Conservation (phyloP, 2,329 filamentous ascomycete species). For the Claviceps sp. region DNA sequence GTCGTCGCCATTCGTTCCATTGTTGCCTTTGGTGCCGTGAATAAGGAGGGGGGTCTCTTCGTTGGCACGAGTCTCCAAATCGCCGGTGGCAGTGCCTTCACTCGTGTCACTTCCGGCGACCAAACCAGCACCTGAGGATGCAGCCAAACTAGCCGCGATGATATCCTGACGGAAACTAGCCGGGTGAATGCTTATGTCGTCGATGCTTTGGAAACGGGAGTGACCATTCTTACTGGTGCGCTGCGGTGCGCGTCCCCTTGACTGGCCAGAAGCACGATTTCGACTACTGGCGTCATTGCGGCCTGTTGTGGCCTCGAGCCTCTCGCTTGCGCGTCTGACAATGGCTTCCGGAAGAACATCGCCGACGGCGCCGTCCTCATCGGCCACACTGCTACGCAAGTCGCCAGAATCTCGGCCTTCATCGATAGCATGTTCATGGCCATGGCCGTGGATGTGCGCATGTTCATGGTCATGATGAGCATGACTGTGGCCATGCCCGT, state of each 20-base stretch:
- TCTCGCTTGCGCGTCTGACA: constrained; percentile 33
- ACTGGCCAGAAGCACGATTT: constrained; percentile 19
- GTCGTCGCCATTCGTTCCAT: constrained; percentile 16
- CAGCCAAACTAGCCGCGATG: constrained; percentile 61
- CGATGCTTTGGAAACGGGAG: constrained; percentile 49
- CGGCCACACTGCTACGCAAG: constrained; percentile 30
- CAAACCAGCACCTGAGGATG: constrained; percentile 34
- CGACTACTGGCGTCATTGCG: constrained; percentile 16
- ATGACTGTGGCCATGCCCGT: constrained; percentile 38
- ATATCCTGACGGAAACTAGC: constrained; percentile 86
- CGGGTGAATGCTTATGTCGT: constrained; percentile 74
- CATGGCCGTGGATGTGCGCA: constrained; percentile 23
- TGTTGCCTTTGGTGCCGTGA: constrained; percentile 14
- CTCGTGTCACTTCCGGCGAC: constrained; percentile 41
- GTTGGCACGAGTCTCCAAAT: constrained; percentile 25
- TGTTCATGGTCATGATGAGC: constrained; percentile 31
- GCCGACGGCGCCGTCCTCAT: constrained; percentile 44
- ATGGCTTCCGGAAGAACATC: constrained; percentile 51
- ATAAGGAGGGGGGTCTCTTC: constrained; percentile 36
- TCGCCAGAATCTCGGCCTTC: constrained; percentile 33
- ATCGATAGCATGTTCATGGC: constrained; percentile 31
- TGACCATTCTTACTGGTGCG: constrained; percentile 37
- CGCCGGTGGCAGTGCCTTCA: constrained; percentile 31
- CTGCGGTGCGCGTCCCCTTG: constrained; percentile 29
- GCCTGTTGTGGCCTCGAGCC: constrained; percentile 17